Percentiles rank a stretch among this genome's conserved stretches.
Evolutionary conservation across 169 alveolate species (phyloP).

Genomic region (Plasmodium cynomolgi): DNA sequence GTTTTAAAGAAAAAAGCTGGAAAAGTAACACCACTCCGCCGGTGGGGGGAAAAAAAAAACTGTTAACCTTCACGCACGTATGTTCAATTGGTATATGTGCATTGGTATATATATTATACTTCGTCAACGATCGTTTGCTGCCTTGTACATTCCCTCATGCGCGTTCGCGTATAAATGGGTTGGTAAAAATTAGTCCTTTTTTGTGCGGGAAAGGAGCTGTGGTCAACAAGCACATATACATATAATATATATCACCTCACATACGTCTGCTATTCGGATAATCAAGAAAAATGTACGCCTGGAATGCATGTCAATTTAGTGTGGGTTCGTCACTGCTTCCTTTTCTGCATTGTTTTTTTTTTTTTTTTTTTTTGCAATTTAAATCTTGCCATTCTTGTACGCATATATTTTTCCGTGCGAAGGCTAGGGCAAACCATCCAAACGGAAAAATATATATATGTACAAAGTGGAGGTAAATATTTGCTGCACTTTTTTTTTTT

Average conservation of each 20-base stretch:
- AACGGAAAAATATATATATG: background rate
- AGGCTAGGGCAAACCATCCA: background rate
- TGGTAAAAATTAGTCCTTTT: background rate
- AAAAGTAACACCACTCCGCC: background rate
- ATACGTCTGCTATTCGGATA: background rate
- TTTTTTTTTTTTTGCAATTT: background rate
- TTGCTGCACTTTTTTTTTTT: background rate
- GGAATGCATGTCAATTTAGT: background rate
- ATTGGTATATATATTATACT: background rate
- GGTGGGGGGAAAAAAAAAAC: background rate
- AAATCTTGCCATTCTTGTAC: background rate
- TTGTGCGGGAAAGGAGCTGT: background rate
- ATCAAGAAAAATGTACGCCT: background rate
- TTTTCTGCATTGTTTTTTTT: no score
- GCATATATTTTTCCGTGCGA: background rate
- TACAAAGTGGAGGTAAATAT: background rate
- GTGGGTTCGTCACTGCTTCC: background rate
- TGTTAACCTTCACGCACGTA: background rate
- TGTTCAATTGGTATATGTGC: background rate
- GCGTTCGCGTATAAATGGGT: background rate
- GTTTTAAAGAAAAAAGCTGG: background rate
- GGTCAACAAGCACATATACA: background rate
- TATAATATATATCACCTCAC: background rate
- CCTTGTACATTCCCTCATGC: background rate
- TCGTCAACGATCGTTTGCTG: background rate